Conservation (phyloP, 1,139 yeast species). For the Suhomyces atakaporum region DNA sequence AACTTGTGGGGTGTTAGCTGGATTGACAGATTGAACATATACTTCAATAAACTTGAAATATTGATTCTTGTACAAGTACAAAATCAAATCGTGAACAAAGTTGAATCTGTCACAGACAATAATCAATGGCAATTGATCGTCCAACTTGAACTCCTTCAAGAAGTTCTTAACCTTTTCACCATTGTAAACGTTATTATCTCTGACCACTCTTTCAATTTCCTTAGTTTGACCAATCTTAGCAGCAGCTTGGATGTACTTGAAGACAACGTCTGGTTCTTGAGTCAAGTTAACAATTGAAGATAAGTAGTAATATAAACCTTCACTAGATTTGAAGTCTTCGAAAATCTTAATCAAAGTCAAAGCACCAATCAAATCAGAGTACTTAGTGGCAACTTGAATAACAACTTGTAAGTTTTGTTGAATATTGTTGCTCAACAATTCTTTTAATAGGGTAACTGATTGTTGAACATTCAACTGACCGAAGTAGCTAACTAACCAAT, state of each 20-base stretch:
- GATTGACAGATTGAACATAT: conserved; percentile 96
- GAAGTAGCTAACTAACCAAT: conserved; percentile 90
- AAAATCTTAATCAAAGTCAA: conserved; percentile 81
- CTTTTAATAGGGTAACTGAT: conserved; percentile 83
- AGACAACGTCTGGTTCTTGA: conserved; percentile 92
- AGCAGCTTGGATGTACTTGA: conserved; percentile 94
- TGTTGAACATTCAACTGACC: conserved; percentile 96
- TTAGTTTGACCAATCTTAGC: conserved; percentile 85
- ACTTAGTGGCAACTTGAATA: conserved; percentile 95
- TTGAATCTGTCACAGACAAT: conserved; percentile 93
- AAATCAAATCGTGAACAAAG: conserved; percentile 89
- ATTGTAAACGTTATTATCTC: conserved; percentile 91
- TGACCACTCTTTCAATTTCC: conserved; percentile 93
- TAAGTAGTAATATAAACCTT: conserved; percentile 91
- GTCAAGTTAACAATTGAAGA: conserved; percentile 92
- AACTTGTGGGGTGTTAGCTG: conserved; percentile 93
- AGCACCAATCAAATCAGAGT: conserved; percentile 91
- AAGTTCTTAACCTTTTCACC: conserved; percentile 98
- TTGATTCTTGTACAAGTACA: conserved; percentile 92
- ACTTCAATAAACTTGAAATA: conserved; percentile 95
- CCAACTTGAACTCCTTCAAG: conserved; percentile 88
- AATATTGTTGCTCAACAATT: conserved; percentile 77
- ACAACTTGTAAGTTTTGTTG: conserved; percentile 91
- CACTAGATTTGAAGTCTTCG: conserved; percentile 89
- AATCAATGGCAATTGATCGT: conserved; percentile 94